Conservation (phyloP, 306 rosid genomes). For the Elaeagnus macrophylla region DNA sequence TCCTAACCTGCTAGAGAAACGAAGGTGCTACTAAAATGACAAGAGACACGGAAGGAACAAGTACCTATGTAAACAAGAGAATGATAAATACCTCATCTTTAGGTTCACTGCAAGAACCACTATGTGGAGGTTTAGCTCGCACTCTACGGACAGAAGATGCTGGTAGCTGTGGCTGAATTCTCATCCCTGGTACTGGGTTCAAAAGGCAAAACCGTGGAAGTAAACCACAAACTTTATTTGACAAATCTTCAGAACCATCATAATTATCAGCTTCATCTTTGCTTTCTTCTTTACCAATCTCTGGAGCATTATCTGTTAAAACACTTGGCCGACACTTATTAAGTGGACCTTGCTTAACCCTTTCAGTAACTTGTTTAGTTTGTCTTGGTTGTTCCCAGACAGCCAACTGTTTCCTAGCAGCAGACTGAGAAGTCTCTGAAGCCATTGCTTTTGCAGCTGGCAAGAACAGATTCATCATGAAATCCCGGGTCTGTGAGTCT, state of each 20-base stretch:
- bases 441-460: conserved; percentile 89
- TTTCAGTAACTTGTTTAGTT: conserved; percentile 22
- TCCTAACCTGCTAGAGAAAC: conserved; percentile 32
- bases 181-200: conserved; percentile 50
- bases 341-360: conserved; percentile 22
- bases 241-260: conserved; percentile 23
- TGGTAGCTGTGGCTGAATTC: conserved; percentile 28
- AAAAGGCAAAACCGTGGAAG: conserved; percentile 48
- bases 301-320: conserved; percentile 25
- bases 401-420: conserved; percentile 35
- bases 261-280: conserved; percentile 36
- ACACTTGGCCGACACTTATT: conserved; percentile 27
- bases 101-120: conserved; percentile 32
- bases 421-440: conserved; percentile 45
- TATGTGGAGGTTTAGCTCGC: conserved; percentile 29
- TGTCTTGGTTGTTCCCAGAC: conserved; percentile 42
- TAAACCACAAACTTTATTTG: conserved; percentile 39
- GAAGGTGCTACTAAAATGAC: conserved; percentile 16
- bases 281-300: conserved; percentile 31
- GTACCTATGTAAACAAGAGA: conserved; percentile 3
- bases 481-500: conserved; percentile 47
- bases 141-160: conserved; percentile 28
- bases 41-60: conserved; percentile 3
- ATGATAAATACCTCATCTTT: conserved; percentile 31
- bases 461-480: conserved; percentile 80